A percentile compares a stretch with the other conserved stretches of the same genome.
These are phyloP conservation scores for Aspergillus saccharolyticus DNA, from an alignment of 495 filamentous ascomycete genomes.

Conservation along the genomic window DNA sequence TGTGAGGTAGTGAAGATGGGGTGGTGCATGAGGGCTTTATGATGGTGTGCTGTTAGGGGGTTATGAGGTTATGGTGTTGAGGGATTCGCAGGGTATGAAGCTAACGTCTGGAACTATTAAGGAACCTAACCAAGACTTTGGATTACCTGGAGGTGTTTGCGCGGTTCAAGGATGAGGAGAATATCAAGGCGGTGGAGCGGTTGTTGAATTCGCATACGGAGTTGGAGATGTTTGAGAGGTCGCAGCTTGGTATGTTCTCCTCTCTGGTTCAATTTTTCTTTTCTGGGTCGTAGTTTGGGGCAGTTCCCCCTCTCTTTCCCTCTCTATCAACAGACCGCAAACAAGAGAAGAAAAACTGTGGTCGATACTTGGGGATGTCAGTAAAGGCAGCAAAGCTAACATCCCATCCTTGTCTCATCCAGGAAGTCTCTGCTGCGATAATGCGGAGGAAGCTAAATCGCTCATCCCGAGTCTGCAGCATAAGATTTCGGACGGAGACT, in stretches of 20 bases:
- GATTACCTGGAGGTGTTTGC: constrained; percentile 92
- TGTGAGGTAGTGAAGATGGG: neutral
- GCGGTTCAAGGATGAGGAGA: constrained; percentile 90
- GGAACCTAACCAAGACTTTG: constrained; percentile 71
- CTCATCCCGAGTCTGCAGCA: constrained; percentile 83
- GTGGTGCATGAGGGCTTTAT: neutral
- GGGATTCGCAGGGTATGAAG: no score
- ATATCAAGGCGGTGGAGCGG: constrained; percentile 84
- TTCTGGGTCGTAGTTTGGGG: constrained; percentile 5
- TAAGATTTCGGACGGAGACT: constrained; percentile 81
- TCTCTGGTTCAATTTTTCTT: no score
- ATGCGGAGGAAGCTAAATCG: constrained; percentile 91
- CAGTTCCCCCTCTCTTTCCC: neutral
- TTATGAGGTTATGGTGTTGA: no score
- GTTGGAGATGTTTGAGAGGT: constrained; percentile 85
- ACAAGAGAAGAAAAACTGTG: no score
- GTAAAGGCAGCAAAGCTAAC: neutral
- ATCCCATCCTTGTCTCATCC: neutral
- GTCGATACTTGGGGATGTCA: no score
- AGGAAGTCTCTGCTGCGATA: constrained; percentile 90
- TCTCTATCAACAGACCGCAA: no score
- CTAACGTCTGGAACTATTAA: constrained; percentile 18
- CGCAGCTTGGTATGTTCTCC: constrained; percentile 73
- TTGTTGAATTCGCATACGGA: constrained; percentile 70
- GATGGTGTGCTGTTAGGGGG: no score